phyloP scores from a whole-genome alignment of 2,329 filamentous ascomycete genomes.

The Curvularia eragrostidis region DNA sequence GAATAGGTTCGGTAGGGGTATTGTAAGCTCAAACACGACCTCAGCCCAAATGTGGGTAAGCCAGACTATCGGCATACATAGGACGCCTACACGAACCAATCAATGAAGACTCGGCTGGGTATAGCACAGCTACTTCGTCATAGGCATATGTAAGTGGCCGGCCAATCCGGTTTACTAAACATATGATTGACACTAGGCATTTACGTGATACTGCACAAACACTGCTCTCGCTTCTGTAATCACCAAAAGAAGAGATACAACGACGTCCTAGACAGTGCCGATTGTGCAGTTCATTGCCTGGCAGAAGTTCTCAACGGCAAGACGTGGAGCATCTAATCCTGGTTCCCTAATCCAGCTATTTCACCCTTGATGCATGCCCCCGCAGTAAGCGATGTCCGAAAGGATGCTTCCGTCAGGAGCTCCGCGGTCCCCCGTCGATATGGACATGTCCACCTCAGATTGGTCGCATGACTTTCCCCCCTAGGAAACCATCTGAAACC shows the following conservation, averaged over 20 bases:
- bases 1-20: not conserved
- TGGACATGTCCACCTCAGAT: slow-evolving; percentile 1
- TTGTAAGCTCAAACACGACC: not conserved
- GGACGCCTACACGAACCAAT: slow-evolving; percentile 23
- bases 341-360: not conserved
- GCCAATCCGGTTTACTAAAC: slow-evolving; percentile 15
- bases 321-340: slow-evolving; percentile 1
- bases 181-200: not conserved
- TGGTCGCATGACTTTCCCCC: slow-evolving; percentile 1
- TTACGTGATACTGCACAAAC: slow-evolving; percentile 6
- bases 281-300: not conserved
- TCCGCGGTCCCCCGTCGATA: slow-evolving; percentile 15
- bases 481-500: not conserved
- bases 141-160: slow-evolving; percentile 24
- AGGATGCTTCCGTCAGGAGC: slow-evolving; percentile 14
- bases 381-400: slow-evolving; percentile 17
- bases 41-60: slow-evolving; percentile 21
- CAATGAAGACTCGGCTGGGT: slow-evolving; percentile 7
- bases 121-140: slow-evolving; percentile 24
- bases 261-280: not conserved
- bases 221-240: not conserved
- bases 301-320: slow-evolving; percentile 1
- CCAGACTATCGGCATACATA: slow-evolving; percentile 14
- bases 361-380: slow-evolving; percentile 18
- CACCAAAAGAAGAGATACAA: not conserved